Evolutionary conservation across 73 alveolate genomes (phyloP).

Genomic region (Diophrys appendiculata): DNA sequence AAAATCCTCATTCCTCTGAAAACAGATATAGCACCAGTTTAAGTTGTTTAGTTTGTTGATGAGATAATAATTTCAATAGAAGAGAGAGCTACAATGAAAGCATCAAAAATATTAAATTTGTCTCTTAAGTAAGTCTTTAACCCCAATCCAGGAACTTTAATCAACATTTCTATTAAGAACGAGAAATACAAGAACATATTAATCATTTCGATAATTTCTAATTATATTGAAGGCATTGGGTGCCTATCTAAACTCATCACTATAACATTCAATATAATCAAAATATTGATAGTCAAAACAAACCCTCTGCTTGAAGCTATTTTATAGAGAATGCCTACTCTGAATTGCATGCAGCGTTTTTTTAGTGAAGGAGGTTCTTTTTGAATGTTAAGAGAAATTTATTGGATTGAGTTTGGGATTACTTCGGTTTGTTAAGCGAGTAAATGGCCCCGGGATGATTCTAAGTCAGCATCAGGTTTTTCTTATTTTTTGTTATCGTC

Average conservation of each 20-base stretch:
- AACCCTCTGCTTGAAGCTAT: constrained; percentile 8
- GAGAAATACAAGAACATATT: constrained; percentile 18
- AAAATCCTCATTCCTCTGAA: constrained; percentile 70
- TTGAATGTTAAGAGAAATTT: neutral
- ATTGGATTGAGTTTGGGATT: neutral
- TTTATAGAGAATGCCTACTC: neutral
- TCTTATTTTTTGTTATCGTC: too few relatives aligned
- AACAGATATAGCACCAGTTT: constrained; percentile 40
- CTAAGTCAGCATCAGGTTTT: neutral
- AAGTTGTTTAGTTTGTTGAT: neutral
- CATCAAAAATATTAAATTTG: constrained; percentile 71
- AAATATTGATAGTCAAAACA: constrained; percentile 4
- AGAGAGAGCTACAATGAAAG: constrained; percentile 53
- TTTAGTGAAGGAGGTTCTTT: neutral
- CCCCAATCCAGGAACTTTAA: constrained; percentile 57
- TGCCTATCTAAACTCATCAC: constrained; percentile 22
- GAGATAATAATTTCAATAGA: constrained; percentile 11
- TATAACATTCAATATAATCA: constrained; percentile 29
- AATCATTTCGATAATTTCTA: constrained; percentile 9
- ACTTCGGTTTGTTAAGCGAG: neutral
- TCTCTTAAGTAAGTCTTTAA: constrained; percentile 56
- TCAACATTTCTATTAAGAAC: constrained; percentile 22
- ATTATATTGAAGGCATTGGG: constrained; percentile 19
- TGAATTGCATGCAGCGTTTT: too few relatives aligned
- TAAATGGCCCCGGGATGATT: neutral